Evolutionary conservation across 139 green algal genomes (phyloP), one percentile per base, ranked within the genome.

Genomic region (Coccomyxa sp.): DNA sequence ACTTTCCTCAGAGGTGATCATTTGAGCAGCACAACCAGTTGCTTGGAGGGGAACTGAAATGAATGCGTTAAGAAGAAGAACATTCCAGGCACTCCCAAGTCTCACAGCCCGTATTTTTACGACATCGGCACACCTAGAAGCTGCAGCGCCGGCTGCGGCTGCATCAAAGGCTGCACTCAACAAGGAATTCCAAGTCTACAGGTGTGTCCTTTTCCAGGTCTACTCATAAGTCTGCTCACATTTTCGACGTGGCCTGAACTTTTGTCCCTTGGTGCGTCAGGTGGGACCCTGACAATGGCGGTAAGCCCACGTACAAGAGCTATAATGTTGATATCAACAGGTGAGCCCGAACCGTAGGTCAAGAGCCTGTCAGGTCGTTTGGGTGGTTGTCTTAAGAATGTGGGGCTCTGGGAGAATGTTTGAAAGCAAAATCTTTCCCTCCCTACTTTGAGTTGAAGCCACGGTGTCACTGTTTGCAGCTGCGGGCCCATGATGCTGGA

Each of bases 401-500:
- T 28, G 14, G 13, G 21, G 38, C 23, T 16, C n/a, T 28, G 13
- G 60, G 81, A 32, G 23, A 57, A 0, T 4, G 31, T 67, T 4
- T 21, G 32, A 31, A 57, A 10, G 38, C 38, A 51, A 51, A 7
- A 51, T 51, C 38, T 51, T 51, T n/a, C n/a, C n/a, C n/a, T n/a
- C 38, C 7, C 3, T 51, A 79, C 1, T 11, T 30, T 7, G 30
- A 32, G 11, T 28, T 79, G 74, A 79, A 21, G 1, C 3, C 32
- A 51, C 38, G 38, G 30, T 59, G 17, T 27, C 30, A 60, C 59
- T 45, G n/a, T 38, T 0, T 78, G 76, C 90, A 96, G 93, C 84
- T 96, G 95, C 83, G 96, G 97, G 0, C 97, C 97, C 57, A 99
- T 99, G 97, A 98, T 99, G 93, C 91, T 99, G 80, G 97, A 99